Percentiles rank a stretch among this genome's conserved stretches.
Evolutionary conservation across 768 basidiomycete species (phyloP).

Genomic region (Suillus subaureus): DNA sequence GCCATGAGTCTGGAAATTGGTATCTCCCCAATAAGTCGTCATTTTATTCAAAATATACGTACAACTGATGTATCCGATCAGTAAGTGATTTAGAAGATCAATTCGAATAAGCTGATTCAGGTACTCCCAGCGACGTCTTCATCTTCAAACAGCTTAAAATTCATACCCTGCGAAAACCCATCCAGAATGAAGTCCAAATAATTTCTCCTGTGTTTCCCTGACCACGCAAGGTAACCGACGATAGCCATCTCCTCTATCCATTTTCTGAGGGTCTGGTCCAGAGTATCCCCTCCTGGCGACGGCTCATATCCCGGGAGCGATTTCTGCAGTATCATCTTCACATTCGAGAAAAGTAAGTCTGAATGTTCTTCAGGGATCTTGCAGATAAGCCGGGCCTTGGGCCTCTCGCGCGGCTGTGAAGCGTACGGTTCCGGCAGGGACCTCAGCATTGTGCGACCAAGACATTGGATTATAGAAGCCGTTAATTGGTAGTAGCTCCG

Average conservation of each 20-base stretch:
- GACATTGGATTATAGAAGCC: neutral
- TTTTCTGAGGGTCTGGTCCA: neutral
- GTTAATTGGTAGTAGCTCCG: neutral
- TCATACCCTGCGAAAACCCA: neutral
- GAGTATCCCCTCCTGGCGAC: conserved; percentile 2
- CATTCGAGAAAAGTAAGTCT: conserved; percentile 1
- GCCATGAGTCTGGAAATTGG: no score
- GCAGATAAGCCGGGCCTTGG: conserved; percentile 7
- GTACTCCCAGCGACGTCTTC: neutral
- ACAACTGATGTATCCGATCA: neutral
- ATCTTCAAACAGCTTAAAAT: conserved; percentile 5
- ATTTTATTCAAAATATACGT: neutral
- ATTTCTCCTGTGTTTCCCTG: conserved; percentile 11
- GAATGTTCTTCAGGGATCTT: conserved; percentile 10
- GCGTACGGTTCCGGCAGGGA: conserved; percentile 3
- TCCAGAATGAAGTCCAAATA: neutral
- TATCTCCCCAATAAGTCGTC: neutral
- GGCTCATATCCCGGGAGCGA: neutral
- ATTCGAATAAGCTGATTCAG: neutral
- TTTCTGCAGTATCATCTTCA: conserved; percentile 6
- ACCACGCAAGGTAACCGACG: conserved; percentile 9
- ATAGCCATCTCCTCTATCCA: conserved; percentile 12
- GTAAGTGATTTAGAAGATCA: neutral
- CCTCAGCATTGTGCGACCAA: conserved; percentile 1
- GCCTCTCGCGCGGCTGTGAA: conserved; percentile 3